Base-by-base conservation (phyloP, 1,284 basidiomycete genomes). In the Bjerkandera adusta region DNA sequence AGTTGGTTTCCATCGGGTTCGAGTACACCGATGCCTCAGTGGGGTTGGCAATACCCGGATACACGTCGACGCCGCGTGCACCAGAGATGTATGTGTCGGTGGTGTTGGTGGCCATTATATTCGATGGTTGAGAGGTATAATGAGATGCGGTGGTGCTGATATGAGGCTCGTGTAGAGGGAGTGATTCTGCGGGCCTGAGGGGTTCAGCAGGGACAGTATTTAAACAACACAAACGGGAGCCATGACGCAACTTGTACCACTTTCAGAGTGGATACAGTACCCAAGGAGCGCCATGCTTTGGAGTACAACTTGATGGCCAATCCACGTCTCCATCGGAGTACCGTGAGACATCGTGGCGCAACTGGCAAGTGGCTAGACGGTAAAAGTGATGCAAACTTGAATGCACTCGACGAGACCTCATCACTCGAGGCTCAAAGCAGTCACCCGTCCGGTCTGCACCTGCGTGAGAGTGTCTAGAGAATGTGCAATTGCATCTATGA, bases 1-100 rank as follows among this genome's bases (percentile, higher is more conserved):
- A 73, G 58, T 75, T 76, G 36, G 64, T 55, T 3, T 54, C 58
- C 49, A 70, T 56, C 7, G 73, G 69, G 50, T 75, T 63, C 36
- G 54, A 56, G 47, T 64, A 58, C 16, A 54, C 62, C n/a, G 66
- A 69, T 13, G 66, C 63, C 0, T 54, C 36, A 21, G 73, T 73
- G 10, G 74, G 73, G 57, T 76, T 76, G 32, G 72, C 72, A 35
- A 74, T 58, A 44, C 72, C 72, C 13, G 72, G 70, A 52, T 76
- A 63, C 16, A 68, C 59, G 43, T 70, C 69, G 39, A 65, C 59
- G 42, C 67, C 69, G 43, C 62, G 63, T 25, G 60, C 62, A 18
- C 58, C 59, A 43, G 55, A 54, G 52, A 61, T 54, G 38, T 59
- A 59, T 12, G 64, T 49, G 40, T 67, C 57, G 36, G 53, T 63